Evolutionary conservation across 306 rosid genomes (phyloP).

Genomic region (Alnus glutinosa): DNA sequence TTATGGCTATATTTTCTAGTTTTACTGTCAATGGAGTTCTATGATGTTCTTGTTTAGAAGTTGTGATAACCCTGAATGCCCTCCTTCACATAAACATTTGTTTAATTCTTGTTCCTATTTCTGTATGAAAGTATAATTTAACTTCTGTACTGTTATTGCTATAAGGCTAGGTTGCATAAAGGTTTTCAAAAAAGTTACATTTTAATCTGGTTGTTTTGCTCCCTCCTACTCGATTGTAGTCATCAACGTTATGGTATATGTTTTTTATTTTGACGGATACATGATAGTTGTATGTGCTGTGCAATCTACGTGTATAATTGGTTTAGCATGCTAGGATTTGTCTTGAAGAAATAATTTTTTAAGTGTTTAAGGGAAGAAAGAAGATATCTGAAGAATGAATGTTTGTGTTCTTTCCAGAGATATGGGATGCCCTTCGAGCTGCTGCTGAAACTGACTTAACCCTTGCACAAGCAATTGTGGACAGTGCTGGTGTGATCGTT

Average conservation of each 20-base stretch:
- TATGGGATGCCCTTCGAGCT: conserved; percentile 99
- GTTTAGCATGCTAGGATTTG: neutral
- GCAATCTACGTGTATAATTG: neutral
- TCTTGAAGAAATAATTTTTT: neutral
- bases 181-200: neutral
- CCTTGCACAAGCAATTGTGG: conserved; percentile 91
- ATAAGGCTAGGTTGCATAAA: neutral
- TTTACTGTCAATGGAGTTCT: neutral
- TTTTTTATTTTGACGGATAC: neutral
- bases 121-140: neutral
- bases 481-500: conserved; percentile 92
- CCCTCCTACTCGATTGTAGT: neutral
- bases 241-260: neutral
- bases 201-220: neutral
- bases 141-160: neutral
- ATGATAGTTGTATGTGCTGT: neutral
- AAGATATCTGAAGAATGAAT: conserved; percentile 2
- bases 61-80: neutral
- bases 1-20: neutral
- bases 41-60: neutral
- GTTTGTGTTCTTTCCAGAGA: conserved; percentile 50
- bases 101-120: neutral
- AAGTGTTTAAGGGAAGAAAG: neutral
- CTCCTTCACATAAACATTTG: neutral
- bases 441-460: conserved; percentile 89